Percentiles rank a stretch among this genome's conserved stretches.
Conservation (phyloP, 345 rosid genomes). For the Schrenkiella parvula region DNA sequence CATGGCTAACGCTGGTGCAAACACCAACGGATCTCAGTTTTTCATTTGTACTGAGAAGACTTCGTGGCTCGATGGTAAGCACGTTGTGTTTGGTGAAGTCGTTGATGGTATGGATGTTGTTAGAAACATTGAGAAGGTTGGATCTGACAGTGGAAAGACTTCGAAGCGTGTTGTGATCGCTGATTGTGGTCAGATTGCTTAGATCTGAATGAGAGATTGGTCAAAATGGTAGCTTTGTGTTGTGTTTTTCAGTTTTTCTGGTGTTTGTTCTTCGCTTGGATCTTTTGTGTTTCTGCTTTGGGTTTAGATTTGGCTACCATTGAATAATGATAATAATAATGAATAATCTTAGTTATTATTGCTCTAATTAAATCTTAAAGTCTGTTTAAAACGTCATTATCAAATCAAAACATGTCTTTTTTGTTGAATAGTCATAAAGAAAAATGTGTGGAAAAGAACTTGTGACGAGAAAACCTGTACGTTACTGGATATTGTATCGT, state of each 20-base stretch:
- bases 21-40: constrained; percentile 64
- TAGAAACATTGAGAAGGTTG: constrained; percentile 48
- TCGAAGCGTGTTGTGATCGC: constrained; percentile 37
- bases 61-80: constrained; percentile 61
- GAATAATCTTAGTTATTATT: neutral
- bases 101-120: constrained; percentile 56
- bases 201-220: neutral
- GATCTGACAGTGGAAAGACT: constrained; percentile 46
- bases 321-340: constrained; percentile 9
- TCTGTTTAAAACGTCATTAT: too few species aligned
- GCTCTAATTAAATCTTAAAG: too few species aligned
- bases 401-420: too few species aligned
- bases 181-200: constrained; percentile 56
- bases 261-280: neutral
- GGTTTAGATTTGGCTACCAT: constrained; percentile 26
- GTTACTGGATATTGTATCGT: too few species aligned
- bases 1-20: constrained; percentile 61
- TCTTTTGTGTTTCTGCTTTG: neutral
- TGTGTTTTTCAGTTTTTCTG: neutral
- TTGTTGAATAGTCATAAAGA: too few species aligned
- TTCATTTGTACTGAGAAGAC: constrained; percentile 53
- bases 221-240: constrained; percentile 31
- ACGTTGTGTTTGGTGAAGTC: constrained; percentile 63
- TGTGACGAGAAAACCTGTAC: too few species aligned
- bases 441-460: too few species aligned